phyloP scores from a whole-genome alignment of 2,329 filamentous ascomycete species.

The Arthrinium puccinioides region DNA sequence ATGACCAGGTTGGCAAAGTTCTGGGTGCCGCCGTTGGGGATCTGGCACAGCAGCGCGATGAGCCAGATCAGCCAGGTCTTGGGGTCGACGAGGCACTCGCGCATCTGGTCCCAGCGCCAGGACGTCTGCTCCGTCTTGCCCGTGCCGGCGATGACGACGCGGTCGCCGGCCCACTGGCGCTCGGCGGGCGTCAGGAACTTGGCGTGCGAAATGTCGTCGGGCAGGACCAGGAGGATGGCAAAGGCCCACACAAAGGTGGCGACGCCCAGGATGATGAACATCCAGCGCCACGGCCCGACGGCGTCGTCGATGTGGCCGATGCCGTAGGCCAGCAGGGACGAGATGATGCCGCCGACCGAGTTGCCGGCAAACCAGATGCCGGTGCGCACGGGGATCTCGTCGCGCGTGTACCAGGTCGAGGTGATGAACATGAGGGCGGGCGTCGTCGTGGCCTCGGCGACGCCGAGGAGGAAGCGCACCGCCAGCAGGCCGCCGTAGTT shows the following conservation, averaged over 20 bases:
- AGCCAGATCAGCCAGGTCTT: conserved; percentile 54
- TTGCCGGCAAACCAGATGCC: conserved; percentile 51
- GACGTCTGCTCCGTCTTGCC: conserved; percentile 39
- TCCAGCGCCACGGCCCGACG: conserved; percentile 46
- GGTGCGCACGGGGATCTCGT: conserved; percentile 46
- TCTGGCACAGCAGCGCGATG: conserved; percentile 46
- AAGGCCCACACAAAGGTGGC: conserved; percentile 44
- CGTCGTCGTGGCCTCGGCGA: conserved; percentile 45
- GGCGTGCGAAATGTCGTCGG: conserved; percentile 46
- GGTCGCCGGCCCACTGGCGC: conserved; percentile 35
- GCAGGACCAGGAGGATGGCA: conserved; percentile 39
- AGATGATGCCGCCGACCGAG: conserved; percentile 37
- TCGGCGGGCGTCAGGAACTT: conserved; percentile 50
- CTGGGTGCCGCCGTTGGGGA: conserved; percentile 56
- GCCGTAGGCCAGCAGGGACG: conserved; percentile 46
- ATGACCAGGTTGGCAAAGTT: conserved; percentile 52
- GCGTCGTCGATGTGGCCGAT: conserved; percentile 43
- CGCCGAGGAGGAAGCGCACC: conserved; percentile 45
- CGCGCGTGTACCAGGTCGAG: conserved; percentile 48
- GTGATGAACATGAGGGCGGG: conserved; percentile 51
- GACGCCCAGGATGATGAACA: conserved; percentile 49
- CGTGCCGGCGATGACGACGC: conserved; percentile 42
- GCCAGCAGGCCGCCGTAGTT: conserved; percentile 42
- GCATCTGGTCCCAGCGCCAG: conserved; percentile 43
- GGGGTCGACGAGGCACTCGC: conserved; percentile 47